Percentiles rank a stretch among this genome's conserved stretches.
These are phyloP conservation scores for Papiliotrema laurentii DNA, from an alignment of 1,284 basidiomycete genomes.

Conservation along the genomic window DNA sequence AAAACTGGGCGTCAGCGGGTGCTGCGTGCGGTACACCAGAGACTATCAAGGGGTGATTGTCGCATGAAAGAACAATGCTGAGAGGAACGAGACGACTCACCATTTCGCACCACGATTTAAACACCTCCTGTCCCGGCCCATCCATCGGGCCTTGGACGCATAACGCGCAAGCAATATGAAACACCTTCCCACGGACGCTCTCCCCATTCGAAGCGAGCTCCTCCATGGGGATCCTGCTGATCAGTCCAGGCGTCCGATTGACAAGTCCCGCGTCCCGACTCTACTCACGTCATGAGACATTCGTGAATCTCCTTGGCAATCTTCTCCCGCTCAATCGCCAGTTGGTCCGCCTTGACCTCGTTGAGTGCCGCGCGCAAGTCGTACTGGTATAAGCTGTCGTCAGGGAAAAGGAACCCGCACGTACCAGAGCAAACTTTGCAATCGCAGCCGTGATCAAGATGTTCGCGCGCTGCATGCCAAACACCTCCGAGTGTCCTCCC, in stretches of 20 bases:
- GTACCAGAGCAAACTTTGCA: conserved; percentile 46
- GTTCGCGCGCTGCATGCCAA: conserved; percentile 44
- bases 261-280: background rate
- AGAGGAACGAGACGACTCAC: conserved; percentile 16
- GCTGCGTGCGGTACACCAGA: no score
- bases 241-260: background rate
- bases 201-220: conserved; percentile 48
- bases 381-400: conserved; percentile 14
- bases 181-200: conserved; percentile 44
- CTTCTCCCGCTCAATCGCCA: conserved; percentile 38
- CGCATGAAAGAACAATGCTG: no score
- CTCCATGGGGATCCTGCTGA: conserved; percentile 43
- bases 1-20: conserved; percentile 31
- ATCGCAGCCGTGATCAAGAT: conserved; percentile 45
- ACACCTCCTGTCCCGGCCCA: conserved; percentile 35
- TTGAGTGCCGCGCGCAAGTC: conserved; percentile 36
- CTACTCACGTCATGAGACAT: conserved; percentile 38
- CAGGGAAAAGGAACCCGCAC: conserved; percentile 7
- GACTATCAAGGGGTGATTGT: no score
- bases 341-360: conserved; percentile 27
- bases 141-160: conserved; percentile 31
- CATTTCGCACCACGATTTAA: conserved; percentile 48
- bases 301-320: conserved; percentile 45
- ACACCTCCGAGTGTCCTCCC: conserved; percentile 19
- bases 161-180: conserved; percentile 46